Percentiles rank a stretch among this genome's conserved stretches.
phyloP scores from a whole-genome alignment of 495 filamentous ascomycete species.

The Penicillium cosmopolitanum region DNA sequence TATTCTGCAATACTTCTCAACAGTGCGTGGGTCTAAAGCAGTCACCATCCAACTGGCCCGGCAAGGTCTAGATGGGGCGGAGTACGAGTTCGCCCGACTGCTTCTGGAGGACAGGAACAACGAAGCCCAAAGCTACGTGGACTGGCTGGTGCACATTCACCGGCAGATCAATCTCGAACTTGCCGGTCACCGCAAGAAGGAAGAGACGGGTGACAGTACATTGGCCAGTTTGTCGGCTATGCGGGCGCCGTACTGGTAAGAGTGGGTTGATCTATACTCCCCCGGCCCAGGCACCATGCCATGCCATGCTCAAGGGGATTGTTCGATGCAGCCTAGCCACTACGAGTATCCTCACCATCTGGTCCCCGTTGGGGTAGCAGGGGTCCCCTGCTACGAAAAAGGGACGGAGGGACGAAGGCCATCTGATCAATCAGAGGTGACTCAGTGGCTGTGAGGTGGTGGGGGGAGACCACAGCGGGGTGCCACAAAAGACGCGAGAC shows the following conservation, averaged over 20 bases:
- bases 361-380: conserved; percentile 11
- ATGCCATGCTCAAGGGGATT: background rate
- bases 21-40: conserved; percentile 81
- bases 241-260: conserved; percentile 71
- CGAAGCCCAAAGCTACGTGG: conserved; percentile 95
- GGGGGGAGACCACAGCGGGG: background rate
- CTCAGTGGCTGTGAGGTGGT: conserved; percentile 21
- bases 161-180: conserved; percentile 88
- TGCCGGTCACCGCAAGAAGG: conserved; percentile 76
- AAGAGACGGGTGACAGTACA: conserved; percentile 60
- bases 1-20: conserved; percentile 82
- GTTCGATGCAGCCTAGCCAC: background rate
- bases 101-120: conserved; percentile 96
- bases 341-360: background rate
- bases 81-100: conserved; percentile 92
- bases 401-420: conserved; percentile 6
- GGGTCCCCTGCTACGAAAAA: conserved; percentile 14
- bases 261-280: background rate
- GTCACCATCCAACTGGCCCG: conserved; percentile 88
- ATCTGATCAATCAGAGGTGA: conserved; percentile 15
- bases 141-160: conserved; percentile 97
- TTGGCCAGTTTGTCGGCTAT: conserved; percentile 68
- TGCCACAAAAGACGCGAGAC: background rate
- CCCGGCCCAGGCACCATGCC: conserved; percentile 8
- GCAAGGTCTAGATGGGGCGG: conserved; percentile 91